Percentiles rank a stretch among this genome's conserved stretches.
phyloP scores from a whole-genome alignment of 1,284 basidiomycete genomes.

The Coriolopsis trogii region DNA sequence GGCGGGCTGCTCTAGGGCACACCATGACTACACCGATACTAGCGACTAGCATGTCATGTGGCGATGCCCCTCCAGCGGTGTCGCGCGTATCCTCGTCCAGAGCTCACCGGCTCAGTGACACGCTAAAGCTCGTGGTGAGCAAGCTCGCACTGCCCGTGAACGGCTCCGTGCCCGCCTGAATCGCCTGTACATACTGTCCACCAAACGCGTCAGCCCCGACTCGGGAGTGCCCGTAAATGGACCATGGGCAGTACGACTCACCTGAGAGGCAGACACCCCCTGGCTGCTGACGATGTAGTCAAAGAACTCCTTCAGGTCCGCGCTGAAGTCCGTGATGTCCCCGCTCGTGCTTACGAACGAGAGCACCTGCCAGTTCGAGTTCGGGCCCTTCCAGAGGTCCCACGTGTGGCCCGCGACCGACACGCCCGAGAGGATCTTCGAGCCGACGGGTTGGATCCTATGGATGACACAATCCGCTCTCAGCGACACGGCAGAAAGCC shows the following conservation, averaged over 20 bases:
- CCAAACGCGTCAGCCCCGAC: background rate
- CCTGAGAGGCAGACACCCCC: slow-evolving; percentile 32
- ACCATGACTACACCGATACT: too few relatives aligned
- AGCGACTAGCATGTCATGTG: too few relatives aligned
- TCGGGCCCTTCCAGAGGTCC: slow-evolving; percentile 60
- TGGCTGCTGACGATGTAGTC: slow-evolving; percentile 32
- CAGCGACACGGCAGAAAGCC: too few relatives aligned
- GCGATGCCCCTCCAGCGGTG: too few relatives aligned
- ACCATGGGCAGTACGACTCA: slow-evolving; percentile 15
- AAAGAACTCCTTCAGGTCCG: slow-evolving; percentile 61
- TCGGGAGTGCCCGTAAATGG: background rate
- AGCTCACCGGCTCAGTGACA: slow-evolving; percentile 21
- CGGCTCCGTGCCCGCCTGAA: slow-evolving; percentile 73
- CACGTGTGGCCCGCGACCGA: slow-evolving; percentile 53
- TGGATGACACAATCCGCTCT: background rate
- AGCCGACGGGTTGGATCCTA: slow-evolving; percentile 59
- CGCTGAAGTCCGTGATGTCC: slow-evolving; percentile 54
- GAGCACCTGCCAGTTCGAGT: slow-evolving; percentile 57
- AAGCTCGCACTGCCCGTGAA: slow-evolving; percentile 53
- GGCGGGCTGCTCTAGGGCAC: too few relatives aligned
- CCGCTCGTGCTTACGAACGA: slow-evolving; percentile 55
- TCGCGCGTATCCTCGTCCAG: background rate
- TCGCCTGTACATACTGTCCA: slow-evolving; percentile 56
- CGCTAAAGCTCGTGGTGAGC: slow-evolving; percentile 31
- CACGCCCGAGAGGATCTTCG: slow-evolving; percentile 45